Percentiles rank a stretch among this genome's conserved stretches.
Conservation (phyloP, 1,139 yeast species). For the Candida sp. region DNA sequence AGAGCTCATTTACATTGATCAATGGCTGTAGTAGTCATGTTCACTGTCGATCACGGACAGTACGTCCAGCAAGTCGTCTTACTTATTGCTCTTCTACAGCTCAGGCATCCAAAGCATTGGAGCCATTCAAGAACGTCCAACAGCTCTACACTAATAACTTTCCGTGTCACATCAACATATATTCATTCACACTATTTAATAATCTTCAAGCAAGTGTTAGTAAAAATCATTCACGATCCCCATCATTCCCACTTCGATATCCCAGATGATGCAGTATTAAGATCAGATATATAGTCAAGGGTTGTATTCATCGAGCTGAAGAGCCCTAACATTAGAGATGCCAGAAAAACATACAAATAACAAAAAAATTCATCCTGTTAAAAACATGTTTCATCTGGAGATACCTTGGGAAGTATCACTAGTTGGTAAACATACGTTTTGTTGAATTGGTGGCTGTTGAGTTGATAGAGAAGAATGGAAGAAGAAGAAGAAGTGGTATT, state of each 20-base stretch:
- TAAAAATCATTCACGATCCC: not conserved
- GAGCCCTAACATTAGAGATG: slow-evolving; percentile 74
- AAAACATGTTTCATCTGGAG: not conserved
- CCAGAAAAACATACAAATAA: slow-evolving; percentile 60
- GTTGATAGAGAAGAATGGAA: not conserved
- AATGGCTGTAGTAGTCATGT: no score
- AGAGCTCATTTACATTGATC: no score
- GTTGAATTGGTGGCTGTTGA: not conserved
- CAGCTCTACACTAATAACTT: not conserved
- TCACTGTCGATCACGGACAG: no score
- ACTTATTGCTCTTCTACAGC: no score
- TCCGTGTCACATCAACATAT: not conserved
- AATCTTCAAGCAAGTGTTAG: not conserved
- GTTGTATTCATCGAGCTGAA: slow-evolving; percentile 64
- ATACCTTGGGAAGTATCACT: not conserved
- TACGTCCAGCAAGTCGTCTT: no score
- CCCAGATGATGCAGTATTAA: not conserved
- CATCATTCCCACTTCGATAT: not conserved
- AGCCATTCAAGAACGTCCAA: no score
- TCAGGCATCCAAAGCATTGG: no score
- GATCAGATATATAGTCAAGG: slow-evolving; percentile 56
- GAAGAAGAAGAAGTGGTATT: not conserved
- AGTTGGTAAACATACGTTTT: not conserved
- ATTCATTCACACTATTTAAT: not conserved
- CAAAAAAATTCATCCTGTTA: slow-evolving; percentile 43